Evolutionary conservation across 768 basidiomycete species (phyloP).

Genomic region (Phylloporus rhodoxanthus): DNA sequence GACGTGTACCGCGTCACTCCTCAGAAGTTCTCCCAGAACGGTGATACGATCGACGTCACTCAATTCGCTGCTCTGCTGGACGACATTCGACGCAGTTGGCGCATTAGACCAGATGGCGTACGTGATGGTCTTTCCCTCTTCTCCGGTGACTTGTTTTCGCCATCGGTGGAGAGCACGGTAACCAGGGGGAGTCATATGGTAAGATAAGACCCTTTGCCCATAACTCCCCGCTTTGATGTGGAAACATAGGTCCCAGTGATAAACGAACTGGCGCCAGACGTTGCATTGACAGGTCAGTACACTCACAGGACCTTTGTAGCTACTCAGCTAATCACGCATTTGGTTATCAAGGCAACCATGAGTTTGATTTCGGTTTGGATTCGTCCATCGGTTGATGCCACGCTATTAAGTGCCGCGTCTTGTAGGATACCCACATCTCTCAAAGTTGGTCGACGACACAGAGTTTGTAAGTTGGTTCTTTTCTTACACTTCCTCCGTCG

Average conservation of each 20-base stretch:
- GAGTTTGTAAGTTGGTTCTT: slow-evolving; percentile 52
- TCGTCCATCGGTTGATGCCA: neutral
- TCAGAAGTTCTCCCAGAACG: slow-evolving; percentile 54
- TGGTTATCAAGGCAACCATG: slow-evolving; percentile 67
- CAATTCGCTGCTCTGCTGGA: slow-evolving; percentile 76
- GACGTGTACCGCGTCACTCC: slow-evolving; percentile 78
- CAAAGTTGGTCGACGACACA: slow-evolving; percentile 63
- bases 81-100: slow-evolving; percentile 56
- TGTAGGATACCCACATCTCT: slow-evolving; percentile 57
- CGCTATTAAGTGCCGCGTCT: neutral
- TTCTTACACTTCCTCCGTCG: neutral
- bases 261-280: slow-evolving; percentile 75
- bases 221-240: neutral
- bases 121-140: slow-evolving; percentile 77
- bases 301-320: neutral
- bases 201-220: slow-evolving; percentile 9
- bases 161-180: slow-evolving; percentile 80
- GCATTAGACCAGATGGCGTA: slow-evolving; percentile 39
- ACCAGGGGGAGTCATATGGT: slow-evolving; percentile 92
- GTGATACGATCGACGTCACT: slow-evolving; percentile 75
- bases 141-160: slow-evolving; percentile 86
- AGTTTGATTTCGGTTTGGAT: slow-evolving; percentile 76
- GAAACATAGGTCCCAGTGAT: slow-evolving; percentile 71
- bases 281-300: slow-evolving; percentile 67
- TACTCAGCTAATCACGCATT: slow-evolving; percentile 5